Evolutionary conservation across 2,329 filamentous ascomycete genomes (phyloP), one percentile per base, ranked within the genome.

Genomic region (Diaporthe citri): DNA sequence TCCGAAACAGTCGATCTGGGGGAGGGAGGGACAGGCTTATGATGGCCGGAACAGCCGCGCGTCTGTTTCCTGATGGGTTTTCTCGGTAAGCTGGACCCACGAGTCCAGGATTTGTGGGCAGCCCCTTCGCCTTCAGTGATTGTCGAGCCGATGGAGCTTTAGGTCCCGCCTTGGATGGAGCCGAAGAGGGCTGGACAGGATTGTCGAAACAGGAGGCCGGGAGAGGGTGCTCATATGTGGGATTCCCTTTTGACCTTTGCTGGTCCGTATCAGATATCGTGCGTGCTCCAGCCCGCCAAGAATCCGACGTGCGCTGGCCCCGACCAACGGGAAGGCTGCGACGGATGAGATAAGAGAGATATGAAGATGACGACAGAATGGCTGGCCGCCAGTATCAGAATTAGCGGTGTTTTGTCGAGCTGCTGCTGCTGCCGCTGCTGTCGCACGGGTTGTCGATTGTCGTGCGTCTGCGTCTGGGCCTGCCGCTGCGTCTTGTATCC

Each of bases 241-340:
- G 64, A n/a, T n/a, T 15, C 10, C 46, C 31, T 67, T 56, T 55
- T 39, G 62, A 34, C 39, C 56, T 31, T 41, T 41, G 66, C 59
- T 76, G 64, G 55, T 67, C 72, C 57, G 72, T 76, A 76, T 76
- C 72, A 76, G 74, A 76, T 76, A 74, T 71, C 64, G 64, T 64
- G 64, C 56, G 31, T 66, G 64, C 74, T 71, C 73, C 74, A 76
- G 48, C 31, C 60, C 71, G 74, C 74, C 74, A 76, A 76, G 74
- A 67, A 13, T 46, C 51, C 74, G 25, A 55, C 69, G 71, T 64
- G 62, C 70, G 62, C 57, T 48, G 43, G 31, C 12, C 52, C 66
- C 74, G 67, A 64, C 74, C 74, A 76, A 76, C 71, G 43, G 59
- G 46, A 60, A 59, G 51, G 51, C 69, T 56, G 57, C 60, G 56